Conservation (phyloP, 1,284 basidiomycete species). For the Sanghuangporus sanghuang region DNA sequence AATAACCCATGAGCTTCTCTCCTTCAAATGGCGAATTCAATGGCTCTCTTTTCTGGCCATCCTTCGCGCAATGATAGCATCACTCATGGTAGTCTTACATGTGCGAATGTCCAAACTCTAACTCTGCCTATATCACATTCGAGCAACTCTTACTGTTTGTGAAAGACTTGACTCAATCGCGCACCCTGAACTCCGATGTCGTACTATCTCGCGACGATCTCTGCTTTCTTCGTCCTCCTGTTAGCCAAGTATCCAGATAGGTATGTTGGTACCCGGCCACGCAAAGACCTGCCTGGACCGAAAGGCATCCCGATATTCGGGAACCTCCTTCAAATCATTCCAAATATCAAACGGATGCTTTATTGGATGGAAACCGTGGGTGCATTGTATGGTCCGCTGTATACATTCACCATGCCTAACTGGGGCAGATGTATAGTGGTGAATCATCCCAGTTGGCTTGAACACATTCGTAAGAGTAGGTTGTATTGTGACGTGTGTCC, state of each 20-base stretch:
- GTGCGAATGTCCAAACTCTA: too few relatives aligned
- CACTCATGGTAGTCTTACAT: too few relatives aligned
- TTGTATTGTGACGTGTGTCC: background rate
- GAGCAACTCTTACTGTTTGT: too few relatives aligned
- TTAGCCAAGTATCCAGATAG: slow-evolving; percentile 19
- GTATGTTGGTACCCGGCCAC: slow-evolving; percentile 14
- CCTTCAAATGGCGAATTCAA: too few relatives aligned
- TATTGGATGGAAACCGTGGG: slow-evolving; percentile 17
- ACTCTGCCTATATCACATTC: too few relatives aligned
- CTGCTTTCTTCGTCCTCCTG: background rate
- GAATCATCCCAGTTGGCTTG: slow-evolving; percentile 25
- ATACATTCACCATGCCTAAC: slow-evolving; percentile 23
- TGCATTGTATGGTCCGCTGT: slow-evolving; percentile 21
- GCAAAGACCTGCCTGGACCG: slow-evolving; percentile 23
- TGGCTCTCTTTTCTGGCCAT: too few relatives aligned
- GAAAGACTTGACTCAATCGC: too few relatives aligned
- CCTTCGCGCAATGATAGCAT: too few relatives aligned
- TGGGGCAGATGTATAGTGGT: slow-evolving; percentile 24
- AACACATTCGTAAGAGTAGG: slow-evolving; percentile 22
- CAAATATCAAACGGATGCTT: slow-evolving; percentile 19
- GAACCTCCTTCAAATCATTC: slow-evolving; percentile 20
- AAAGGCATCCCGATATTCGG: slow-evolving; percentile 23
- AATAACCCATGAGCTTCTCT: too few relatives aligned
- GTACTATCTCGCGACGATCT: background rate
- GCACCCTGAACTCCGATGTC: background rate